These are phyloP conservation scores for Talaromyces sp. DNA, from an alignment of 2,329 filamentous ascomycete species.

Conservation along the genomic window DNA sequence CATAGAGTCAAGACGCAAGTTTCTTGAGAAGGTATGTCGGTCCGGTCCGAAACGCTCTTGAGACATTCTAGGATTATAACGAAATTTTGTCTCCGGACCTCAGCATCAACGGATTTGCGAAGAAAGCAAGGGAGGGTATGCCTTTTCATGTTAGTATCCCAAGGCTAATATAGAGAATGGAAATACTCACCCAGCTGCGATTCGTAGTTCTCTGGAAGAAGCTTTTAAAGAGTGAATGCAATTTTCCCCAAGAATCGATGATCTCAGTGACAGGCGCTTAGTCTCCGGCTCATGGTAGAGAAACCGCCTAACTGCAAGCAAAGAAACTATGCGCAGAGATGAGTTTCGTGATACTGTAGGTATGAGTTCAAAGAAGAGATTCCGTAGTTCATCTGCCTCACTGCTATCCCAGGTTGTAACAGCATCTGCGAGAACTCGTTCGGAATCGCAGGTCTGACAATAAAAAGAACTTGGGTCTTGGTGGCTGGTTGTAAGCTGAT, in stretches of 20 bases:
- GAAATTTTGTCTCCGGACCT: constrained; percentile 57
- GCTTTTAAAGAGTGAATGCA: constrained; percentile 76
- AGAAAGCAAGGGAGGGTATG: constrained; percentile 63
- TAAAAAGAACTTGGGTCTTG: constrained; percentile 18
- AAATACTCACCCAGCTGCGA: constrained; percentile 61
- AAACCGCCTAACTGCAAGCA: constrained; percentile 64
- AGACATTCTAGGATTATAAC: constrained; percentile 65
- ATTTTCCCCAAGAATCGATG: constrained; percentile 67
- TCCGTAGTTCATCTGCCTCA: constrained; percentile 30
- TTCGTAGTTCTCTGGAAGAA: constrained; percentile 75
- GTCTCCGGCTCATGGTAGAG: constrained; percentile 59
- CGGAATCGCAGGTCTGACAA: constrained; percentile 34
- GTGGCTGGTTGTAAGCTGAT: constrained; percentile 29
- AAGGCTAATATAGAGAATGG: constrained; percentile 4
- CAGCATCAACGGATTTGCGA: constrained; percentile 40
- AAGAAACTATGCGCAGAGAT: constrained; percentile 62
- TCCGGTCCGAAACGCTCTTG: constrained; percentile 64
- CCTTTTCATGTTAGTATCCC: constrained; percentile 31
- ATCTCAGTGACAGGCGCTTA: constrained; percentile 60
- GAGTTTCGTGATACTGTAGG: constrained; percentile 44
- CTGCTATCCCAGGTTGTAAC: constrained; percentile 12
- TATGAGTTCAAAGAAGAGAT: constrained; percentile 38
- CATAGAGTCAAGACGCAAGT: constrained; percentile 81
- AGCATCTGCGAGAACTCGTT: constrained; percentile 14
- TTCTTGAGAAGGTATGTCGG: constrained; percentile 65